Conservation (phyloP, 106 monocot genomes). For the Allium sativum region DNA sequence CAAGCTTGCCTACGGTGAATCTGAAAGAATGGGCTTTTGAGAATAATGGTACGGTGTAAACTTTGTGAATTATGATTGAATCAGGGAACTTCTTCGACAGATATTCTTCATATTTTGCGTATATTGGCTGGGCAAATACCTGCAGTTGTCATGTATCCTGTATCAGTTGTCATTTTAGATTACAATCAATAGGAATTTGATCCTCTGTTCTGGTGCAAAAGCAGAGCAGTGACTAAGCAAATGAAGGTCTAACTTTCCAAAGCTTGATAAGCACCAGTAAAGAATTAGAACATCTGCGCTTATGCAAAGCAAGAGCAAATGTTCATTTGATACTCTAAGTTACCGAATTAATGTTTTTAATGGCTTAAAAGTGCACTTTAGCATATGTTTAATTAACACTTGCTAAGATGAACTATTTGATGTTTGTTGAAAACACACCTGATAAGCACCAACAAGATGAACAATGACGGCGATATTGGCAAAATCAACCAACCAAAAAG, state of each 20-base stretch:
- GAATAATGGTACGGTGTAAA: slow-evolving; percentile 20
- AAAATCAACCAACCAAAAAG: slow-evolving; percentile 58
- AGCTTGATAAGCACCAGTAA: too few relatives aligned
- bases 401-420: not conserved
- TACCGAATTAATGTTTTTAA: too few relatives aligned
- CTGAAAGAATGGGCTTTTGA: not conserved
- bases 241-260: too few relatives aligned
- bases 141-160: not conserved
- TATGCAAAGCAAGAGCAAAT: too few relatives aligned
- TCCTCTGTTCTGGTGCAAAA: too few relatives aligned
- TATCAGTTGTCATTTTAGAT: too few relatives aligned
- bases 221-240: too few relatives aligned
- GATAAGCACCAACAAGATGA: slow-evolving; percentile 58
- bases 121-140: slow-evolving; percentile 64
- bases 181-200: too few relatives aligned
- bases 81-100: slow-evolving; percentile 33
- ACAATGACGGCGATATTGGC: slow-evolving; percentile 49
- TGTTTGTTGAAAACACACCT: slow-evolving; percentile 1
- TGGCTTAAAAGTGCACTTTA: too few relatives aligned
- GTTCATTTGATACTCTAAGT: too few relatives aligned
- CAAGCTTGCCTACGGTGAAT: slow-evolving; percentile 38
- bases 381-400: too few relatives aligned
- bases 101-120: slow-evolving; percentile 18
- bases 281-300: too few relatives aligned
- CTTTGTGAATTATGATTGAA: slow-evolving; percentile 35